Evolutionary conservation across 2,329 filamentous ascomycete species (phyloP), one percentile per base, ranked within the genome.

Genomic region (Westerdykella sp.): DNA sequence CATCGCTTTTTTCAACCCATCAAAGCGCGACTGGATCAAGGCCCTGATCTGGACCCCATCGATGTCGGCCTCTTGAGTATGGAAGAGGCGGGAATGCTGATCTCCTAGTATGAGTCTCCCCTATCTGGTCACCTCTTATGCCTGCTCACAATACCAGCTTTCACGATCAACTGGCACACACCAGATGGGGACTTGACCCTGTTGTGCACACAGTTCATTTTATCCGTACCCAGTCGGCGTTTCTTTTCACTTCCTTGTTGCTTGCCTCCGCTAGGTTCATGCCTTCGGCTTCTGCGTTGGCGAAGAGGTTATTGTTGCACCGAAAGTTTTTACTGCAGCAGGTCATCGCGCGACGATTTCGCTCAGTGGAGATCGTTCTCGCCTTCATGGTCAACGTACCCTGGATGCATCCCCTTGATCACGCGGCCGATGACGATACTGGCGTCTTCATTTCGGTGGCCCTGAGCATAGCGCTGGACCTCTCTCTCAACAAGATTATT

Each of bases 361-460:
- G 81, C 43, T 87, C 84, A 0, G 81, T 85, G 5, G 84, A 87
- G 59, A 85, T 87, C 43, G 80, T 87, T 0, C 68, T 87, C 1
- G 84, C 81, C 0, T 87, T 87, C 56, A 83, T 87, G 79, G 76
- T 85, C 25, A 86, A 86, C 47, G 77, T 87, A 6, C 84, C 84
- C 0, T 87, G 84, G 84, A 85, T 87, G 76, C 78, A 79, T 23
- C 80, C 81, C 1, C 80, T 81, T 2, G 47, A 49, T 69, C 80
- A 84, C 54, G 82, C 79, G 60, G 81, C 81, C 9, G 83, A 87
- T 50, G 84, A 87, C 47, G 83, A 86, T 54, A 85, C 84, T 0
- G 85, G 82, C 45, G 76, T 79, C 34, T 87, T 85, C 51, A 78
- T 87, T 42, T 78, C 82, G 1, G 81, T 83, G 68, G 83, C 84